Percentiles rank a stretch among this genome's conserved stretches.
Conservation (phyloP, 1,284 basidiomycete genomes). For the Boletus sp. region DNA sequence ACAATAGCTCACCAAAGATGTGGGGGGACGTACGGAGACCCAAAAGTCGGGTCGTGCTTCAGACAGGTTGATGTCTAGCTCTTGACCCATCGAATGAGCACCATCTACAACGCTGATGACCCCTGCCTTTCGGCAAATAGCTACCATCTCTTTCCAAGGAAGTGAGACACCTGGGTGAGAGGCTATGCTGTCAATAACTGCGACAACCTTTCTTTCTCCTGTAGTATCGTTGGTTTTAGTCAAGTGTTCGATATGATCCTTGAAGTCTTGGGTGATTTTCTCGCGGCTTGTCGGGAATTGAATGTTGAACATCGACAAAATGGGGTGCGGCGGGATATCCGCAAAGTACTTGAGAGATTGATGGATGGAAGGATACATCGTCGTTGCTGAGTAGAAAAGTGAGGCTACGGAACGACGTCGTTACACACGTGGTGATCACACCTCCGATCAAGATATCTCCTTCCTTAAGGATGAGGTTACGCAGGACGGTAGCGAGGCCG, state of each 20-base stretch:
- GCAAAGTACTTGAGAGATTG: slow-evolving; percentile 61
- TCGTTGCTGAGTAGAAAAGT: slow-evolving; percentile 50
- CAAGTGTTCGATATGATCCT: slow-evolving; percentile 43
- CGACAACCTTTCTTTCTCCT: slow-evolving; percentile 57
- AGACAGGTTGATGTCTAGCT: slow-evolving; percentile 61
- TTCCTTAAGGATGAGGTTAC: slow-evolving; percentile 56
- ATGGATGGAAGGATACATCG: slow-evolving; percentile 67
- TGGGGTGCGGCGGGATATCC: slow-evolving; percentile 60
- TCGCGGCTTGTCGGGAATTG: slow-evolving; percentile 68
- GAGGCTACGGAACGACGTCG: not conserved
- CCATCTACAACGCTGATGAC: slow-evolving; percentile 79
- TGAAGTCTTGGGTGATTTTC: slow-evolving; percentile 61
- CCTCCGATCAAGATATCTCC: slow-evolving; percentile 52
- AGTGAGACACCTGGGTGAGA: slow-evolving; percentile 72
- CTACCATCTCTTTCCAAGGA: slow-evolving; percentile 82
- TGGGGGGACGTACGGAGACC: slow-evolving; percentile 59
- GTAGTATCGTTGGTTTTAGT: slow-evolving; percentile 21
- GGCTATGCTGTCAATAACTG: slow-evolving; percentile 76
- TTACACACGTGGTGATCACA: slow-evolving; percentile 15
- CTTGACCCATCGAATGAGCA: slow-evolving; percentile 83
- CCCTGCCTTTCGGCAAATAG: slow-evolving; percentile 69
- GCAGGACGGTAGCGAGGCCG: slow-evolving; percentile 67
- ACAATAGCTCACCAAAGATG: not conserved
- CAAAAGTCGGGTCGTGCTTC: slow-evolving; percentile 76
- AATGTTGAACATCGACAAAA: slow-evolving; percentile 53